A percentile compares a stretch with the other conserved stretches of the same genome.
These are phyloP conservation scores for Solanum lycopersicoides DNA, from an alignment of 257 asterid species.

Conservation along the genomic window DNA sequence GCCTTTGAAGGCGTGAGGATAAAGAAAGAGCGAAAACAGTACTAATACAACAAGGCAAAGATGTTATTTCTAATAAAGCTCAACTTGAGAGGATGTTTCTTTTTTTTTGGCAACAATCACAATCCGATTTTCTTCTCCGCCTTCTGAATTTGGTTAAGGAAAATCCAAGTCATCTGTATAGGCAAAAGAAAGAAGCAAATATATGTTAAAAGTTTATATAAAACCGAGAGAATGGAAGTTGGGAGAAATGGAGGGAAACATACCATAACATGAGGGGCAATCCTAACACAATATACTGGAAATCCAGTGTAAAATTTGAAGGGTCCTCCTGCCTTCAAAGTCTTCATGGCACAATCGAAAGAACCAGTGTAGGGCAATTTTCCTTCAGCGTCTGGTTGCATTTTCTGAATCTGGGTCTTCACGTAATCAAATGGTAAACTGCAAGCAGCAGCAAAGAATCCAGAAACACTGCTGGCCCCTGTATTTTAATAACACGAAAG, in stretches of 20 bases:
- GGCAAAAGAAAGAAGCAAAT: background rate
- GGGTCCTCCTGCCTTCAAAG: conserved; percentile 76
- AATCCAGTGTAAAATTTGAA: conserved; percentile 88
- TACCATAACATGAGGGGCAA: conserved; percentile 99
- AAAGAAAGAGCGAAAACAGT: background rate
- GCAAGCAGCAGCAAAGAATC: conserved; percentile 87
- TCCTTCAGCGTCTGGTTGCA: conserved; percentile 90
- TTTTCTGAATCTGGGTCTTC: conserved; percentile 91
- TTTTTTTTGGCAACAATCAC: conserved; percentile 10
- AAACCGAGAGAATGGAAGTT: background rate
- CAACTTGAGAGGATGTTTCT: background rate
- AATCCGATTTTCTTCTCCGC: conserved; percentile 48
- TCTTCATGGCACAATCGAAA: conserved; percentile 65
- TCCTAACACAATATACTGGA: conserved; percentile 88
- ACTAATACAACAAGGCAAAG: background rate
- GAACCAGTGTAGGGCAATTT: conserved; percentile 83
- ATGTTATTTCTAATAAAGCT: background rate
- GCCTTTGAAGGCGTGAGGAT: background rate
- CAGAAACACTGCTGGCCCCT: conserved; percentile 88
- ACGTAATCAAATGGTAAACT: conserved; percentile 94
- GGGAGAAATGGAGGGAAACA: conserved; percentile 3
- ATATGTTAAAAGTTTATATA: background rate
- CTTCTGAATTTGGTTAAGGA: conserved; percentile 83
- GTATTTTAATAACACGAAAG: background rate
- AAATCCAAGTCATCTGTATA: conserved; percentile 94